phyloP scores from a whole-genome alignment of 257 asterid genomes.

The Penstemon eatonii region DNA sequence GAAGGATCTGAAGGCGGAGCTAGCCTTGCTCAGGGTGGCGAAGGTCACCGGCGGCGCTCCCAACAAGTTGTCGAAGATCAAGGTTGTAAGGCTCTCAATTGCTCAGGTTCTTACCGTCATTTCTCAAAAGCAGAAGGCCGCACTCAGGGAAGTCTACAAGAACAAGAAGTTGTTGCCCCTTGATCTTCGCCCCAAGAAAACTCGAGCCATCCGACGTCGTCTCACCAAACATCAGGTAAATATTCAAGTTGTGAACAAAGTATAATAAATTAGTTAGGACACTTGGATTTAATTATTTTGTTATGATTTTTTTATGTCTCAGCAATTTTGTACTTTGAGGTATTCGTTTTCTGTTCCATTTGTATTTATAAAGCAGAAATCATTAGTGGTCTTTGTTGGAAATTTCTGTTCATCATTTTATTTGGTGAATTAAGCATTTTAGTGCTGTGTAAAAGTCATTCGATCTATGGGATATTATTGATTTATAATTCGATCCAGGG shows the following conservation, averaged over 20 bases:
- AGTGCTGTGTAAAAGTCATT: too few species aligned
- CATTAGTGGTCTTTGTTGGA: too few species aligned
- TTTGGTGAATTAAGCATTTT: too few species aligned
- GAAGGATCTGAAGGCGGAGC: constrained; percentile 76
- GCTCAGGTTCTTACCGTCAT: constrained; percentile 81
- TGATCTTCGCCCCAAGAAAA: constrained; percentile 82
- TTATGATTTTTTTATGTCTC: too few species aligned
- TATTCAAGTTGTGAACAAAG: background rate
- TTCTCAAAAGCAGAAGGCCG: constrained; percentile 73
- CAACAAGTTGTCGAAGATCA: constrained; percentile 57
- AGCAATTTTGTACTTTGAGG: too few species aligned
- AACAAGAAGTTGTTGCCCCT: constrained; percentile 73
- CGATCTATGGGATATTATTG: too few species aligned
- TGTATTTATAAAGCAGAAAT: too few species aligned
- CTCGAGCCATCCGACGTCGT: constrained; percentile 80
- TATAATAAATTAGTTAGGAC: too few species aligned
- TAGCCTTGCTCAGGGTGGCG: constrained; percentile 70
- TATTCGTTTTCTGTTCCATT: too few species aligned
- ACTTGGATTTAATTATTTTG: too few species aligned
- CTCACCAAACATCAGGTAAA: constrained; percentile 72
- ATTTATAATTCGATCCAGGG: too few species aligned
- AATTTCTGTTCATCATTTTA: too few species aligned
- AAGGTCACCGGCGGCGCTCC: constrained; percentile 61
- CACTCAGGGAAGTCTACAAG: constrained; percentile 61
- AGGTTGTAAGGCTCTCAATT: constrained; percentile 63